Percentiles rank a stretch among this genome's conserved stretches.
Conservation (phyloP, 345 rosid genomes). For the Populus tremula region DNA sequence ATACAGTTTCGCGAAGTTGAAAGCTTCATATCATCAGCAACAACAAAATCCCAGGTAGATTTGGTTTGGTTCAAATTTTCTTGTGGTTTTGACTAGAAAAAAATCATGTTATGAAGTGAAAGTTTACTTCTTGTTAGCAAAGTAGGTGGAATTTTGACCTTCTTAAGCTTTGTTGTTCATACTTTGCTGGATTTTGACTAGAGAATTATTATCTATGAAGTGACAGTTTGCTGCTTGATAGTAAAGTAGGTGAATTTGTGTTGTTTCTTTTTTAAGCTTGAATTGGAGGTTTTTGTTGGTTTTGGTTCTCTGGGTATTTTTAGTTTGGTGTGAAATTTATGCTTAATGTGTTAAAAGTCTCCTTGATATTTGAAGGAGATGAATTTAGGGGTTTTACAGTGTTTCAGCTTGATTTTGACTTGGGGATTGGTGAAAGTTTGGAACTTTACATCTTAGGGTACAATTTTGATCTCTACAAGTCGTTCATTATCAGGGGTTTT, state of each 20-base stretch:
- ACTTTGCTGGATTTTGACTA: too few species aligned
- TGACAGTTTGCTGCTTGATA: background rate
- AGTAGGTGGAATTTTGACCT: constrained; percentile 8
- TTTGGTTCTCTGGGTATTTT: constrained; percentile 17
- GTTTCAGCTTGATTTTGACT: constrained; percentile 12
- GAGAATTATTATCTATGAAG: too few species aligned
- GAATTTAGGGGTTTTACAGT: constrained; percentile 15
- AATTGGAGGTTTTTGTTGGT: constrained; percentile 7
- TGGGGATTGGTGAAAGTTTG: background rate
- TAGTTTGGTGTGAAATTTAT: constrained; percentile 10
- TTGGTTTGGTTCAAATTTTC: constrained; percentile 12
- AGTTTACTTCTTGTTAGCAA: background rate
- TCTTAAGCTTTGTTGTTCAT: background rate
- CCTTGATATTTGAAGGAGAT: background rate
- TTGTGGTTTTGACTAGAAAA: constrained; percentile 5
- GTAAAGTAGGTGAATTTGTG: background rate
- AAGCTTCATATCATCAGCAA: constrained; percentile 10
- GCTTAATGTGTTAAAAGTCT: background rate
- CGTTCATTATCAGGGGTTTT: background rate
- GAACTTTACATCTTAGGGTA: background rate
- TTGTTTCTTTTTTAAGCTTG: background rate
- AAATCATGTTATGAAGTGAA: background rate
- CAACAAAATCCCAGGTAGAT: constrained; percentile 30
- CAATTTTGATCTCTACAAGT: constrained; percentile 4
- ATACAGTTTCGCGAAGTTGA: background rate